phyloP scores from a whole-genome alignment of 2,329 filamentous ascomycete genomes.

The Hansfordia pulvinata region DNA sequence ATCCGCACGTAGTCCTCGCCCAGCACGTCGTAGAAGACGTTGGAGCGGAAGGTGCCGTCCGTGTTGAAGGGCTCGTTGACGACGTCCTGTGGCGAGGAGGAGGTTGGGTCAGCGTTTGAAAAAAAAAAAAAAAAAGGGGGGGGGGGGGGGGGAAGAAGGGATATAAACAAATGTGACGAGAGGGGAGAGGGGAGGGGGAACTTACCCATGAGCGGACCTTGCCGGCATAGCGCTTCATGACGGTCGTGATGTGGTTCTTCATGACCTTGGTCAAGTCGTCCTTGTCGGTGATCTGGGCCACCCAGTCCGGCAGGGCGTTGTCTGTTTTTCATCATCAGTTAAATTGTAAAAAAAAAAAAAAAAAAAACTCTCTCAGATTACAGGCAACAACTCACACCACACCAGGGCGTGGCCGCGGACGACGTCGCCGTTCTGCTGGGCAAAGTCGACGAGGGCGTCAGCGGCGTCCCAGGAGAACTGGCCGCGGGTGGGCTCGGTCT shows the following conservation, averaged over 20 bases:
- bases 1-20: constrained; percentile 42
- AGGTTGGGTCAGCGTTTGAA: too few relatives aligned
- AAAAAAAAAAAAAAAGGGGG: too few relatives aligned
- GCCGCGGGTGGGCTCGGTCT: constrained; percentile 42
- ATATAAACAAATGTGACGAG: too few relatives aligned
- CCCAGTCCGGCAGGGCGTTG: constrained; percentile 11
- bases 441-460: constrained; percentile 36
- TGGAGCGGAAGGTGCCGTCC: constrained; percentile 35
- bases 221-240: constrained; percentile 42
- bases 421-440: constrained; percentile 31
- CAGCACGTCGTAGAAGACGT: constrained; percentile 40
- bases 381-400: too few relatives aligned
- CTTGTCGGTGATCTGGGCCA: constrained; percentile 33
- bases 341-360: too few relatives aligned
- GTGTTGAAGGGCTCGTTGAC: constrained; percentile 51
- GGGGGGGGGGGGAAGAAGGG: too few relatives aligned
- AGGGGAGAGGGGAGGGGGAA: too few relatives aligned
- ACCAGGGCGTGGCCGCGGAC: constrained; percentile 46
- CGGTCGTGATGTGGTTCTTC: constrained; percentile 46
- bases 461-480: constrained; percentile 44
- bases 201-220: constrained; percentile 51
- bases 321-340: too few relatives aligned
- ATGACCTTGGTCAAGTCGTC: constrained; percentile 40
- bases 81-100: too few relatives aligned
- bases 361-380: too few relatives aligned